These are phyloP conservation scores for Aphanocladium album DNA, from an alignment of 2,329 filamentous ascomycete species.

Conservation along the genomic window DNA sequence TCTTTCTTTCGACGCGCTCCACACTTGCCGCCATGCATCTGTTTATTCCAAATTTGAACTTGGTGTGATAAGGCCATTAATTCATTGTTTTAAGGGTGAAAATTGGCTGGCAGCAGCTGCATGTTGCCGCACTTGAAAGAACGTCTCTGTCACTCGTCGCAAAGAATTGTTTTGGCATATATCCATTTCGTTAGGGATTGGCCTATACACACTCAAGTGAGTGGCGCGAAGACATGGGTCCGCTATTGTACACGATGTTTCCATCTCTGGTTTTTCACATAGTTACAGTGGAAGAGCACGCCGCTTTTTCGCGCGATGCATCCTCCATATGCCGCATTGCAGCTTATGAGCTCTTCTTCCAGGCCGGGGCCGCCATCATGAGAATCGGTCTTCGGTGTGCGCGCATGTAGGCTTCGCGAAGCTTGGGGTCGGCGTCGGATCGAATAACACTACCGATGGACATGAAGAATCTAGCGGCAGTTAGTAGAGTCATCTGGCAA, in stretches of 20 bases:
- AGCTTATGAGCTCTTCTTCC: constrained; percentile 25
- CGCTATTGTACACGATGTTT: constrained; percentile 15
- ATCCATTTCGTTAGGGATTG: neutral
- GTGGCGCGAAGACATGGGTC: neutral
- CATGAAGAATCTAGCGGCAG: constrained; percentile 77
- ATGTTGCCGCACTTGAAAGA: no score
- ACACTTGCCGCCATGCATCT: no score
- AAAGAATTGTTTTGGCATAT: neutral
- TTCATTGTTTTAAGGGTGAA: no score
- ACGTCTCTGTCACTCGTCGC: no score
- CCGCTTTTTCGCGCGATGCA: constrained; percentile 14
- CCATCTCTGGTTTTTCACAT: constrained; percentile 7
- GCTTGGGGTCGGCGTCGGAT: constrained; percentile 75
- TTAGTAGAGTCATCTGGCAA: neutral
- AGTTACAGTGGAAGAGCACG: constrained; percentile 45
- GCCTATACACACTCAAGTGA: constrained; percentile 5
- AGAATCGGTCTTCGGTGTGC: constrained; percentile 72
- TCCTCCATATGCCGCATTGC: constrained; percentile 14
- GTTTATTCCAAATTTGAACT: no score
- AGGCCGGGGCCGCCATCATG: constrained; percentile 33
- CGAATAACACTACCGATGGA: constrained; percentile 95
- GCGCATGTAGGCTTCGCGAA: constrained; percentile 69
- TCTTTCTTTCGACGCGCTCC: constrained; percentile 12
- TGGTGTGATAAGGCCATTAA: no score
- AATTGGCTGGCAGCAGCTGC: no score